Base-by-base conservation (phyloP, 2,329 filamentous ascomycete species). In the Ophiocordyceps camponoti-saundersi region DNA sequence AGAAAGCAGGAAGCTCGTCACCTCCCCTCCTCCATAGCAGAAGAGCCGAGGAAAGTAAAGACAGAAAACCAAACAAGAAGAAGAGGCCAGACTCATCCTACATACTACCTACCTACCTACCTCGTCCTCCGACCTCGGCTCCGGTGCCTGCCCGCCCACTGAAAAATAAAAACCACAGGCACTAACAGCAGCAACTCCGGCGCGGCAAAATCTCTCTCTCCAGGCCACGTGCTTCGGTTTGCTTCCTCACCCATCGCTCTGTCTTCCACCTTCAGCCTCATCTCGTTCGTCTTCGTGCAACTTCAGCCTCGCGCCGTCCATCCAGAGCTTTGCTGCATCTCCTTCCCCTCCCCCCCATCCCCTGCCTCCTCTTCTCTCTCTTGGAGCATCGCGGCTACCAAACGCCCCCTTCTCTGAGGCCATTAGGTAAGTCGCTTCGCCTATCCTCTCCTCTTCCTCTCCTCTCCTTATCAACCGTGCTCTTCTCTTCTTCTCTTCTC, bases 311-410 rank as follows among this genome's bases (percentile, higher is more conserved):
- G 15, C 44, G 21, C 16, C n/a, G 15, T 26, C 39, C 21, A 42
- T 16, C 12, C 36, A 34, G 40, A 20, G 16, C 29, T 41, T 47
- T 44, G 44, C 48, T 40, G 11, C 22, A 34, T 44, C 42, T 32
- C 46, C 45, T 48, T 48, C 36, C 48, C 45, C 48, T 48, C 51
- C 48, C 50, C 51, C 48, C 48, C 48, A 49, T 47, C 51, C 48
- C 51, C 51, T 47, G 48, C 50, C 49, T 46, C 26, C 41, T 42
- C 18, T 48, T 47, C 46, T 26, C 8, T 8, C 29, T 50, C 46
- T 42, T 45, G 30, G 48, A 52, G 42, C 53, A 55, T 59, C 51
- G 52, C 52, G 50, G 51, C 51, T 55, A 55, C 53, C 53, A 30
- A 48, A 23, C 23, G 23, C 5, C 23, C 23, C 23, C 8, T 26